phyloP scores from a whole-genome alignment of 208 protist species.

The Herpetomonas samuelpessoai region DNA sequence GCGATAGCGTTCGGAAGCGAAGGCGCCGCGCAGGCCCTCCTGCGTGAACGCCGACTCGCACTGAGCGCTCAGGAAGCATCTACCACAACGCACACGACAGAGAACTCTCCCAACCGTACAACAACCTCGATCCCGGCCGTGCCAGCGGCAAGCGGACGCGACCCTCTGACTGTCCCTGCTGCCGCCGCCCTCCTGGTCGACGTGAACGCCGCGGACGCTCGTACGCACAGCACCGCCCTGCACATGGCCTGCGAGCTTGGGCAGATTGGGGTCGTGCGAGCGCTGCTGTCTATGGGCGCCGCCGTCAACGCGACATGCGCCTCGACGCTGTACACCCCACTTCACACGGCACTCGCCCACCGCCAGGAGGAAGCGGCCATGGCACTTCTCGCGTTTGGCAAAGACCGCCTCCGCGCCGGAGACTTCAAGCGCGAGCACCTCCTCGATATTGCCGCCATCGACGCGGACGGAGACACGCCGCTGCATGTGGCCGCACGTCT shows the following conservation, averaged over 20 bases:
- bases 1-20: slow-evolving; percentile 66
- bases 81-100: no score
- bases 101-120: no score
- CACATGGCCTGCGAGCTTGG: slow-evolving; percentile 80
- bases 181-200: slow-evolving; percentile 32
- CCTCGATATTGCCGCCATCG: slow-evolving; percentile 62
- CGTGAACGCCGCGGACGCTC: slow-evolving; percentile 65
- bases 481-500: slow-evolving; percentile 55
- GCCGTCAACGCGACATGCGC: slow-evolving; percentile 55
- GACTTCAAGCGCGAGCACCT: slow-evolving; percentile 17
- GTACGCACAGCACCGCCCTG: slow-evolving; percentile 62
- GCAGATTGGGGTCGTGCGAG: slow-evolving; percentile 41
- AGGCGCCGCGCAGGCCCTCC: slow-evolving; percentile 54
- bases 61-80: background rate
- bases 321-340: slow-evolving; percentile 49
- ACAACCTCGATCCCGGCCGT: no score
- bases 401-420: slow-evolving; percentile 65
- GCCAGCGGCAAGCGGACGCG: background rate
- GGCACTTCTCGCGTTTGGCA: slow-evolving; percentile 69
- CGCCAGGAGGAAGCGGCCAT: slow-evolving; percentile 56
- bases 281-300: slow-evolving; percentile 51
- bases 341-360: slow-evolving; percentile 62
- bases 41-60: slow-evolving; percentile 14
- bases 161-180: background rate
- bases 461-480: slow-evolving; percentile 63